Percentiles rank a stretch among this genome's conserved stretches.
Evolutionary conservation across 495 filamentous ascomycete genomes (phyloP).

Genomic region (Podospora australis): DNA sequence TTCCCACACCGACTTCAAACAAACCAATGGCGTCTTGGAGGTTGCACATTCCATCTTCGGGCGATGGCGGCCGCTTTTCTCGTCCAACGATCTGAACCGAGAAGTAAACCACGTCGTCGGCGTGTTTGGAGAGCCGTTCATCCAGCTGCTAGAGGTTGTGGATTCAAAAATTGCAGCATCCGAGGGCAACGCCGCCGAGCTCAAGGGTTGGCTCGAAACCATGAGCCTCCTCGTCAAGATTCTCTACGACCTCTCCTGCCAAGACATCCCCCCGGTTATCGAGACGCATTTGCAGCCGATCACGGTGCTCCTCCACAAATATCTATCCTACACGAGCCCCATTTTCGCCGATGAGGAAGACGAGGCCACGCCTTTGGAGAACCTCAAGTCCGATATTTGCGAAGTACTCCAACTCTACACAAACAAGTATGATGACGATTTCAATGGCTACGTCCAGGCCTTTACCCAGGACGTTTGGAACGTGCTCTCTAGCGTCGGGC

Average conservation of each 20-base stretch:
- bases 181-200: constrained; percentile 60
- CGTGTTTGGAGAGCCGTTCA: constrained; percentile 75
- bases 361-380: constrained; percentile 77
- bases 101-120: constrained; percentile 92
- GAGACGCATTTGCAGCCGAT: constrained; percentile 75
- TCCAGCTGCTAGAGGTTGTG: constrained; percentile 67
- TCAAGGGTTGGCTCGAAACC: constrained; percentile 71
- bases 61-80: constrained; percentile 88
- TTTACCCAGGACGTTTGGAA: constrained; percentile 89
- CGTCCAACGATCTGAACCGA: constrained; percentile 80
- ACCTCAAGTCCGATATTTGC: constrained; percentile 86
- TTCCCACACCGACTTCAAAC: constrained; percentile 63
- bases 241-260: constrained; percentile 90
- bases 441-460: constrained; percentile 64
- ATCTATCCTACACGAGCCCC: constrained; percentile 81
- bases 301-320: constrained; percentile 78
- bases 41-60: constrained; percentile 98
- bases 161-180: constrained; percentile 72
- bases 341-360: constrained; percentile 76
- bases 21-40: constrained; percentile 89
- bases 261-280: constrained; percentile 91
- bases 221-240: constrained; percentile 83
- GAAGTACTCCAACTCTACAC: constrained; percentile 79
- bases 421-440: constrained; percentile 90
- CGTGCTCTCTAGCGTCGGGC: constrained; percentile 76